Evolutionary conservation across 805 yeast genomes (phyloP).

Genomic region (Myxozyma lipomycoides): DNA sequence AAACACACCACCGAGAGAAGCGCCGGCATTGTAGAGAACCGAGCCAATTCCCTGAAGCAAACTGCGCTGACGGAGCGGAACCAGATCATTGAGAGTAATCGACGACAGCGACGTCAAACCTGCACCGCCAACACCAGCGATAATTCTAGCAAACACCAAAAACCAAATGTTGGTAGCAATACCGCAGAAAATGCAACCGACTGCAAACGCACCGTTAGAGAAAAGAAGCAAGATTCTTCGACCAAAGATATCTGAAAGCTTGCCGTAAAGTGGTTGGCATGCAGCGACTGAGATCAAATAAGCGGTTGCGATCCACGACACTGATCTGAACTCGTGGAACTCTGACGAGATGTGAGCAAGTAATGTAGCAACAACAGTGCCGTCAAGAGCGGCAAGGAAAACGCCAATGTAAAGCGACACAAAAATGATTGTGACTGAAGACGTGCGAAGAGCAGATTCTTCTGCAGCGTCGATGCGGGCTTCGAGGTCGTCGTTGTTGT

Average conservation of each 20-base stretch:
- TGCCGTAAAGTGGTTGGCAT: conserved; percentile 74
- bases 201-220: conserved; percentile 44
- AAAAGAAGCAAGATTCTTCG: conserved; percentile 42
- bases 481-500: conserved; percentile 1
- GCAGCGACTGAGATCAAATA: conserved; percentile 68
- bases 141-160: conserved; percentile 44
- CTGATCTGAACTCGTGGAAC: conserved; percentile 48
- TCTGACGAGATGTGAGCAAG: conserved; percentile 58
- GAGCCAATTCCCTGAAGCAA: conserved; percentile 67
- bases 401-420: conserved; percentile 48
- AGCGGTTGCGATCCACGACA: conserved; percentile 73
- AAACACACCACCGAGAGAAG: conserved; percentile 51
- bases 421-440: conserved; percentile 34
- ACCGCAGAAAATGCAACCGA: conserved; percentile 56
- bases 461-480: conserved; percentile 2
- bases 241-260: conserved; percentile 58
- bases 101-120: conserved; percentile 66
- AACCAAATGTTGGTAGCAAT: conserved; percentile 22
- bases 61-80: conserved; percentile 64
- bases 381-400: conserved; percentile 49
- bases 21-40: conserved; percentile 62
- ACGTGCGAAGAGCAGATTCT: conserved; percentile 1
- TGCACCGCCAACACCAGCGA: conserved; percentile 76
- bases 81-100: conserved; percentile 63
- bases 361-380: conserved; percentile 52